Evolutionary conservation across 2,329 filamentous ascomycete species (phyloP).

Genomic region (Botryotinia globosa): DNA sequence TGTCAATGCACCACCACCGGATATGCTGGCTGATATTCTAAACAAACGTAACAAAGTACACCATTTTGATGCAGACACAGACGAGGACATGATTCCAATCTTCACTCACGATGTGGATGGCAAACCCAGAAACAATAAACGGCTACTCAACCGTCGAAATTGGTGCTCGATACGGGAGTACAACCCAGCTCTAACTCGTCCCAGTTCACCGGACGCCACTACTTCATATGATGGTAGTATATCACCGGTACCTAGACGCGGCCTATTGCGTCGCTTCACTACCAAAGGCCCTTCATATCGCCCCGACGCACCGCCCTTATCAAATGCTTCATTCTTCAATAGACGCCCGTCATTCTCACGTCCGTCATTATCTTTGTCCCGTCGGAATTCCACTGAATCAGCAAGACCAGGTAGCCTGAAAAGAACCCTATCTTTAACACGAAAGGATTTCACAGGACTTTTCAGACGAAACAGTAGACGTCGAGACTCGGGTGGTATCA

Average conservation of each 20-base stretch:
- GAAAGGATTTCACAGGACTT: slow-evolving; percentile 48
- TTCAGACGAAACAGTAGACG: slow-evolving; percentile 50
- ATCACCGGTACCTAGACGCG: slow-evolving; percentile 35
- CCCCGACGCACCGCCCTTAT: slow-evolving; percentile 35
- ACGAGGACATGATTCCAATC: slow-evolving; percentile 94
- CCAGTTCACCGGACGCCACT: slow-evolving; percentile 58
- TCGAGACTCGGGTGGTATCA: slow-evolving; percentile 51
- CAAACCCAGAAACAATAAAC: slow-evolving; percentile 86
- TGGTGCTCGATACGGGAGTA: slow-evolving; percentile 94
- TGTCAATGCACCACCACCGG: slow-evolving; percentile 84
- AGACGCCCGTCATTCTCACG: slow-evolving; percentile 45
- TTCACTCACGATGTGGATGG: slow-evolving; percentile 88
- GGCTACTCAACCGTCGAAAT: slow-evolving; percentile 83
- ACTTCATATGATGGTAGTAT: slow-evolving; percentile 41
- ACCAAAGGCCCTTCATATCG: slow-evolving; percentile 37
- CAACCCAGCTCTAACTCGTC: slow-evolving; percentile 72
- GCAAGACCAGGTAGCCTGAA: slow-evolving; percentile 45
- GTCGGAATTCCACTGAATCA: slow-evolving; percentile 42
- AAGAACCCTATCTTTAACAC: slow-evolving; percentile 57
- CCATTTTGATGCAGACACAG: slow-evolving; percentile 71
- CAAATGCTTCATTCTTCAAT: slow-evolving; percentile 38
- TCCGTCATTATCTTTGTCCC: slow-evolving; percentile 27
- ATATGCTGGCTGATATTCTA: slow-evolving; percentile 83
- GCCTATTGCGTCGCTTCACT: slow-evolving; percentile 37
- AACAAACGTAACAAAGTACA: slow-evolving; percentile 88